Percentiles rank a stretch among this genome's conserved stretches.
These are phyloP conservation scores for Imleria badia DNA, from an alignment of 768 basidiomycete species.

Conservation along the genomic window DNA sequence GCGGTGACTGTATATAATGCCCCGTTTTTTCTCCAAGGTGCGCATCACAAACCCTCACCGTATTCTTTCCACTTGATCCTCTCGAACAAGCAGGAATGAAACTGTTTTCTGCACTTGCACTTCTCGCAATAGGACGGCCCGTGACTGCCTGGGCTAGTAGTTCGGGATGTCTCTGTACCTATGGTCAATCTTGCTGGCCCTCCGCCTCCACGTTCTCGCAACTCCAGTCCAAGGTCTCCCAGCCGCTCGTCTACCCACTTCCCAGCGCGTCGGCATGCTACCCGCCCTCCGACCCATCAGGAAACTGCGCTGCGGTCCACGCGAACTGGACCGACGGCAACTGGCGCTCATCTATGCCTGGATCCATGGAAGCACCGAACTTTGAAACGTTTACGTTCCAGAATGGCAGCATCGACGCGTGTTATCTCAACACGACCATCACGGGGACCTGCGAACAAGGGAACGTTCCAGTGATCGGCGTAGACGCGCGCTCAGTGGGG, in stretches of 20 bases:
- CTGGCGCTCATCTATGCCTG: constrained; percentile 43
- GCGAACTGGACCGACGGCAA: constrained; percentile 32
- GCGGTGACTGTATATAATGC: too few species aligned
- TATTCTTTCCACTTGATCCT: neutral
- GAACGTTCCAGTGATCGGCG: constrained; percentile 24
- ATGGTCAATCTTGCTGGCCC: constrained; percentile 20
- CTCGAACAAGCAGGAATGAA: neutral
- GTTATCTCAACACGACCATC: constrained; percentile 33
- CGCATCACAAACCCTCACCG: too few species aligned
- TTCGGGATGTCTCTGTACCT: constrained; percentile 18
- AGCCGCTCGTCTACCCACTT: constrained; percentile 15
- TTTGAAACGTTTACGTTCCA: constrained; percentile 35
- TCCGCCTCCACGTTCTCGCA: constrained; percentile 11
- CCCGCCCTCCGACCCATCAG: constrained; percentile 25
- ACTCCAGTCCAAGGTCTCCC: constrained; percentile 17
- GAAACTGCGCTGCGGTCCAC: constrained; percentile 37
- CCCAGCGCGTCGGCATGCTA: constrained; percentile 21
- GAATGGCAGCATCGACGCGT: constrained; percentile 45
- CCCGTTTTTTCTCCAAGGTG: neutral
- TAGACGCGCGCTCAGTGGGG: constrained; percentile 21
- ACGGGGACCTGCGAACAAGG: constrained; percentile 23
- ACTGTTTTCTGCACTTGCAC: neutral
- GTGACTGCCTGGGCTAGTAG: neutral
- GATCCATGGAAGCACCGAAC: constrained; percentile 38
- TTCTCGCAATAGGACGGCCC: neutral